These are phyloP conservation scores for Apiospora aurea DNA, from an alignment of 2,329 filamentous ascomycete genomes.

Conservation along the genomic window DNA sequence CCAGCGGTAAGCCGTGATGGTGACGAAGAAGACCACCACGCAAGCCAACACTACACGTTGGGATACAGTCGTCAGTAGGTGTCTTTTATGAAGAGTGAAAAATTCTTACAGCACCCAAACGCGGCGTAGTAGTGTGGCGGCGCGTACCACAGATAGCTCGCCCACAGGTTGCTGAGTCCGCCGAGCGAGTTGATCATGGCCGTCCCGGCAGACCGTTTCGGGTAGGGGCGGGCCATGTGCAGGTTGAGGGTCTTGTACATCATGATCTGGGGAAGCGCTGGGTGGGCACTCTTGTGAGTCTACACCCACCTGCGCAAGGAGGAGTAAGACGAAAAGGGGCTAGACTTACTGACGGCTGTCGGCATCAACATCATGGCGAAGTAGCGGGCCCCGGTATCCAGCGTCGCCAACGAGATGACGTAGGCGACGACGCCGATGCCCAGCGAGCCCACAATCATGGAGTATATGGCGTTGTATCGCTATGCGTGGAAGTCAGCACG, in stretches of 20 bases:
- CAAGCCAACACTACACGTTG: conserved; percentile 32
- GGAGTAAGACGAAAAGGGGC: too few species aligned
- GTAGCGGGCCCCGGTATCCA: conserved; percentile 39
- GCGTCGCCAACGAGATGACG: conserved; percentile 41
- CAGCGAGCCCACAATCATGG: conserved; percentile 38
- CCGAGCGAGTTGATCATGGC: conserved; percentile 40
- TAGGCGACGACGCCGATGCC: conserved; percentile 38
- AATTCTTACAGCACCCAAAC: conserved; percentile 30
- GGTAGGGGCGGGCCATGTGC: conserved; percentile 34
- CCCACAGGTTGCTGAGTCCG: conserved; percentile 42
- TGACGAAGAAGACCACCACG: conserved; percentile 31
- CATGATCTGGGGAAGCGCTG: conserved; percentile 21
- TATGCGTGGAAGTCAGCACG: neutral
- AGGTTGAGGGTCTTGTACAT: conserved; percentile 25
- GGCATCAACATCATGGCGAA: conserved; percentile 44
- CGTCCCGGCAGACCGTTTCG: conserved; percentile 39
- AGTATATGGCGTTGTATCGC: conserved; percentile 37
- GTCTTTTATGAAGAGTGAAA: too few species aligned
- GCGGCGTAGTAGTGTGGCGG: conserved; percentile 37
- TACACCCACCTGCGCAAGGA: neutral
- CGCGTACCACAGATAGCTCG: conserved; percentile 38
- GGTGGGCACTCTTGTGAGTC: neutral
- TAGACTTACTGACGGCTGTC: neutral
- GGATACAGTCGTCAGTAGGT: neutral
- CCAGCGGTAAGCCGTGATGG: conserved; percentile 34